Evolutionary conservation across 116 monocot species (phyloP).

Genomic region (Trichopus zeylanicus): DNA sequence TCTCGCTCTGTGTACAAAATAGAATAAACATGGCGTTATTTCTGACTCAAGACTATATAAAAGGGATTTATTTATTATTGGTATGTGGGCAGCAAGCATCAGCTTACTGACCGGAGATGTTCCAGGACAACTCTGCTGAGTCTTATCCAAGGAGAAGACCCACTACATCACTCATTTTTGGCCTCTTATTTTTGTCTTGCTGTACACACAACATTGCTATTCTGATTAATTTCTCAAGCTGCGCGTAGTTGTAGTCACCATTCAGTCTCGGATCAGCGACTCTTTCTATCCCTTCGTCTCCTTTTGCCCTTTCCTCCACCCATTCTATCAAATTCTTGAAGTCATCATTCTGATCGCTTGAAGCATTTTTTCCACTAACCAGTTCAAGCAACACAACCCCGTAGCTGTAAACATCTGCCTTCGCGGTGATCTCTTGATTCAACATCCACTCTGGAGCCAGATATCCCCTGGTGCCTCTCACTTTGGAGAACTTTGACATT

Average conservation of each 20-base stretch:
- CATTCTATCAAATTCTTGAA: neutral
- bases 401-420: neutral
- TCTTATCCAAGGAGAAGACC: neutral
- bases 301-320: neutral
- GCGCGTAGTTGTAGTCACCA: neutral
- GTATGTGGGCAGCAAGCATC: no score
- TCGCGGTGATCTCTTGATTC: neutral
- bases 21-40: no score
- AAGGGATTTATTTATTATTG: no score
- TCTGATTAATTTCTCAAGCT: neutral
- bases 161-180: neutral
- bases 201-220: neutral
- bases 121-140: no score
- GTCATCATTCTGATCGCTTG: neutral
- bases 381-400: no score
- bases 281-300: neutral
- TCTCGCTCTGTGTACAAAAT: no score
- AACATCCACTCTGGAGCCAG: neutral
- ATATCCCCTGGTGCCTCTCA: neutral
- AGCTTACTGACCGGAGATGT: no score
- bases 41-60: no score
- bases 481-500: neutral
- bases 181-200: neutral
- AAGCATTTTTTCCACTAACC: neutral
- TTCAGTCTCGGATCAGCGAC: conserved; percentile 1